A percentile compares a stretch with the other conserved stretches of the same genome.
Evolutionary conservation across 2,329 filamentous ascomycete genomes (phyloP).

Genomic region (Thermoascus crustaceus): DNA sequence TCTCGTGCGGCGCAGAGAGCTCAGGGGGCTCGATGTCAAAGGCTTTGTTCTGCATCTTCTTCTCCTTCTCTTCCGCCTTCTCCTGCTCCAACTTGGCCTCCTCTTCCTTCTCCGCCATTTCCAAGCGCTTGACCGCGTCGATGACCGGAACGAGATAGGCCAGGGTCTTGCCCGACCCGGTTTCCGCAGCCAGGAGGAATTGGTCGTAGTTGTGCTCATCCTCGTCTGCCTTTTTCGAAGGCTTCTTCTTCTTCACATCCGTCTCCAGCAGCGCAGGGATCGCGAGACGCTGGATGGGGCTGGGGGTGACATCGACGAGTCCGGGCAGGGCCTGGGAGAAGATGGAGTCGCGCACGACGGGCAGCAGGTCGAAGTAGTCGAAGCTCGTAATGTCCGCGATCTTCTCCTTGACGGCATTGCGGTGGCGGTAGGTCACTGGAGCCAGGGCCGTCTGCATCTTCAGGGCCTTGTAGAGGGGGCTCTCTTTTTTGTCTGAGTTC

Average conservation of each 20-base stretch:
- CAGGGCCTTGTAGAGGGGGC: slow-evolving; percentile 64
- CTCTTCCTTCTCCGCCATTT: slow-evolving; percentile 55
- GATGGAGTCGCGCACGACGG: slow-evolving; percentile 62
- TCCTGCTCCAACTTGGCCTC: slow-evolving; percentile 47
- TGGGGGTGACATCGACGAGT: slow-evolving; percentile 68
- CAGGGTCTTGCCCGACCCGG: slow-evolving; percentile 92
- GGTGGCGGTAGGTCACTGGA: slow-evolving; percentile 65
- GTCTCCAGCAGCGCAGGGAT: slow-evolving; percentile 71
- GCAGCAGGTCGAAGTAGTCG: slow-evolving; percentile 68
- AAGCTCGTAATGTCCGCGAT: slow-evolving; percentile 66
- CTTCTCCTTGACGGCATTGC: slow-evolving; percentile 52
- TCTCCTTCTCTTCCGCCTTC: slow-evolving; percentile 46
- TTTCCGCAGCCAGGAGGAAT: slow-evolving; percentile 88
- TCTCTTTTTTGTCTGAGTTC: slow-evolving; percentile 37
- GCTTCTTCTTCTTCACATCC: slow-evolving; percentile 29
- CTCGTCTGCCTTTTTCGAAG: slow-evolving; percentile 19
- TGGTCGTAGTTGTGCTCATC: slow-evolving; percentile 46
- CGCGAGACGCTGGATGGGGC: slow-evolving; percentile 79
- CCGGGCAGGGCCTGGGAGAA: slow-evolving; percentile 64
- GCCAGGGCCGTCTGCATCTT: slow-evolving; percentile 86
- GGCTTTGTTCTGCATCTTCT: slow-evolving; percentile 46
- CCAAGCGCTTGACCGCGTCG: slow-evolving; percentile 73
- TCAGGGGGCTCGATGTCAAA: slow-evolving; percentile 54
- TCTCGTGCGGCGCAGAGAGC: slow-evolving; percentile 56
- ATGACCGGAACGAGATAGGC: slow-evolving; percentile 82